Base-by-base conservation (phyloP, 2,329 filamentous ascomycete genomes). In the Colletotrichum aenigma region DNA sequence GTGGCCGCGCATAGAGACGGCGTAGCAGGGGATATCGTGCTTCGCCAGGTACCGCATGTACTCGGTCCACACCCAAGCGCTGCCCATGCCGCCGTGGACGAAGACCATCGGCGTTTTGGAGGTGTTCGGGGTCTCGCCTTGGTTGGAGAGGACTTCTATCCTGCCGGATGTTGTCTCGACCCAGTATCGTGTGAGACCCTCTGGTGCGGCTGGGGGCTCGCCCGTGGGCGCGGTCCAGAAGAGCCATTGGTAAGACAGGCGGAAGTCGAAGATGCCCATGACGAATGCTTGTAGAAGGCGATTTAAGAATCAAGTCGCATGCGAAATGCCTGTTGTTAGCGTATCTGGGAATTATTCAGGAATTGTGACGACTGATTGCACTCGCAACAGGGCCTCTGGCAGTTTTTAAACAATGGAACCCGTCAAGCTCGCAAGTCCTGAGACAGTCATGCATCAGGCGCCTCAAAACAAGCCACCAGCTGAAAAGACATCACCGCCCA, bases 51-150 rank as follows among this genome's bases (percentile, higher is more conserved):
- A 89, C 28, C 81, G 82, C 84, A 91, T 87, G 78, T 89, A 91
- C 58, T 87, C 84, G 10, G 87, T 82, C 88, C 89, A 91, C 24
- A 90, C 85, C 80, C 86, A 87, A 9, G 89, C 90, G 70, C 84
- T 84, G 55, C 89, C 89, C 84, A 90, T 90, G 65, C 89, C 89
- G 52, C 89, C 89, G 77, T 91, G 89, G 38, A 86, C 83, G 81
- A 91, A 90, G 82, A 90, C 86, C 15, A 91, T 80, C 3, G 87
- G 85, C 12, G 84, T 80, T 8, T 73, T 66, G n/a, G 58, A 34
- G 7, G 24, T 60, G 34, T 56, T 13, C 55, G 55, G 69, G 24
- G 73, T 76, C 3, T 78, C 69, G 2, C 86, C 84, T 16, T 80
- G 77, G n/a, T 85, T 86, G 72, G 83, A 84, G 32, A 91, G 85